Evolutionary conservation across 2,329 filamentous ascomycete genomes (phyloP).

Genomic region (Sporothrix curviconia): DNA sequence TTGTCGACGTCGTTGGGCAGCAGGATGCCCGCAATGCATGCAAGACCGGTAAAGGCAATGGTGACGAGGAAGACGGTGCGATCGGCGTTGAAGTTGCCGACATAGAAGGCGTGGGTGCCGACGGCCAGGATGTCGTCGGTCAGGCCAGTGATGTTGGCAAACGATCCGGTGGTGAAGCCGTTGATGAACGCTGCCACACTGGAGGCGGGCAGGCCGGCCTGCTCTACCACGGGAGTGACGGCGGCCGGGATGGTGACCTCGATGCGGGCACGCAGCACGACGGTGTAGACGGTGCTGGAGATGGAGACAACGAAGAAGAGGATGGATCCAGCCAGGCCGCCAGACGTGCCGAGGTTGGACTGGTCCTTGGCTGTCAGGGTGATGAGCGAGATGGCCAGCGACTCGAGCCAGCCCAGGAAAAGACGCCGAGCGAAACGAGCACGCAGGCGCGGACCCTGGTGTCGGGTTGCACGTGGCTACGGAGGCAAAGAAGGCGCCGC

Average conservation of each 20-base stretch:
- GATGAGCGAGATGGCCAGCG: constrained; percentile 29
- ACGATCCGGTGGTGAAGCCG: constrained; percentile 25
- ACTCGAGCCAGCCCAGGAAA: constrained; percentile 33
- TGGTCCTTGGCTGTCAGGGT: constrained; percentile 30
- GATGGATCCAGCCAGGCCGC: constrained; percentile 32
- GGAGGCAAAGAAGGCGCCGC: constrained; percentile 27
- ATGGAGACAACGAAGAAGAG: constrained; percentile 30
- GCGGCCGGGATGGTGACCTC: constrained; percentile 25
- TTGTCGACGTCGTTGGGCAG: constrained; percentile 29
- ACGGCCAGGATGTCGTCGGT: constrained; percentile 26
- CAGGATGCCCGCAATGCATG: constrained; percentile 27
- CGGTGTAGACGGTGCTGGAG: constrained; percentile 29
- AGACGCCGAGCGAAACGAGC: constrained; percentile 27
- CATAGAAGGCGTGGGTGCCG: constrained; percentile 27
- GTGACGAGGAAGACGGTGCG: constrained; percentile 30
- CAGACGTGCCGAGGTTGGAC: constrained; percentile 29
- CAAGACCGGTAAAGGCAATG: constrained; percentile 30
- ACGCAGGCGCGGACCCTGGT: constrained; percentile 23
- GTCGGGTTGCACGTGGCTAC: constrained; percentile 26
- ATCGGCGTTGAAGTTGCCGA: constrained; percentile 30
- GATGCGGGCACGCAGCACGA: constrained; percentile 29
- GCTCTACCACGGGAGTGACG: constrained; percentile 29
- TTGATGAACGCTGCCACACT: constrained; percentile 31
- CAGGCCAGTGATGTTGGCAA: constrained; percentile 26
- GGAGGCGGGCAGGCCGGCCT: constrained; percentile 32